phyloP scores from a whole-genome alignment of 352 stramenopile species.

The Pythium grandisporangium region DNA sequence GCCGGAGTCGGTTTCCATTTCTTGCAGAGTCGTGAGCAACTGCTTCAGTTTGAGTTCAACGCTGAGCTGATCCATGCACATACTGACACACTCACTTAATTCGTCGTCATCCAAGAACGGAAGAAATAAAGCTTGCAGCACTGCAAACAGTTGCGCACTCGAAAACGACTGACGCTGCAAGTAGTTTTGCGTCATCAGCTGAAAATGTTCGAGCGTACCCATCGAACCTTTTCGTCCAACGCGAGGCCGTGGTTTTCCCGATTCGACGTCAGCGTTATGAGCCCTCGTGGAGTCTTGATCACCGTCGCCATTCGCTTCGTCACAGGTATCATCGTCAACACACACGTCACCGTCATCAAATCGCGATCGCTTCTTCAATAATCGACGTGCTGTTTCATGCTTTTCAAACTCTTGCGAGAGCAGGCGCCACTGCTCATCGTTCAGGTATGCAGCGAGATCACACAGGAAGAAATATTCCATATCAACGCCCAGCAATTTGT shows the following conservation, averaged over 20 bases:
- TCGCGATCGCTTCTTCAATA: too few species aligned
- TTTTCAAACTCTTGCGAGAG: constrained; percentile 61
- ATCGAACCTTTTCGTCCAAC: constrained; percentile 2
- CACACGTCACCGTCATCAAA: background rate
- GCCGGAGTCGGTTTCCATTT: constrained; percentile 23
- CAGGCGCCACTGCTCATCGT: constrained; percentile 53
- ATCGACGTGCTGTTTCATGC: too few species aligned
- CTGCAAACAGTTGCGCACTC: constrained; percentile 29
- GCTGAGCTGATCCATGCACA: constrained; percentile 24
- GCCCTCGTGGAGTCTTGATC: background rate
- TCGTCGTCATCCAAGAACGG: constrained; percentile 40
- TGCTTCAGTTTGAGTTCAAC: constrained; percentile 34
- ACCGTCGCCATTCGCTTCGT: constrained; percentile 6
- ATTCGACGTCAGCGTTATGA: constrained; percentile 2
- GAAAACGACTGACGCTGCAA: constrained; percentile 35
- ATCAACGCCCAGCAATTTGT: constrained; percentile 38
- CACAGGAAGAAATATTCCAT: constrained; percentile 71
- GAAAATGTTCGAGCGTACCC: constrained; percentile 34
- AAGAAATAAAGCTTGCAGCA: constrained; percentile 32
- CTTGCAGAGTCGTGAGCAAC: constrained; percentile 26
- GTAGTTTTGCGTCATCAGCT: constrained; percentile 56
- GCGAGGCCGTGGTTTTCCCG: constrained; percentile 1
- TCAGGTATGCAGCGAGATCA: constrained; percentile 46
- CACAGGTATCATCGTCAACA: constrained; percentile 12
- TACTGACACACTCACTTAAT: constrained; percentile 21